Base-by-base conservation (phyloP, 1,139 yeast species). In the Geotrichum cucujoidarum region DNA sequence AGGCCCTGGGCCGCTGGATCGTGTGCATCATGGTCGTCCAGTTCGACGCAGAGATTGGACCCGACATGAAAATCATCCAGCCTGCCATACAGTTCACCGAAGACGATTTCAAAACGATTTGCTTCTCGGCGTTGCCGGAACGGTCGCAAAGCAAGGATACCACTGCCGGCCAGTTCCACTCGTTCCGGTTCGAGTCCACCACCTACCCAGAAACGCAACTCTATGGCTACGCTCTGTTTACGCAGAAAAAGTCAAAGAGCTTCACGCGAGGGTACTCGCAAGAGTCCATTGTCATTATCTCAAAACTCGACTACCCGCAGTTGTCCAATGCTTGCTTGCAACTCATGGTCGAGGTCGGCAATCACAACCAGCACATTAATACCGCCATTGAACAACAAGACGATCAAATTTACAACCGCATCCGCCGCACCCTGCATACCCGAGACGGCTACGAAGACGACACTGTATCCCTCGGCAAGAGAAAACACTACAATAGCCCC, bases 21-120 rank as follows among this genome's bases (percentile, higher is more conserved):
- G 43, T 53, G 17, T 61, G 66, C 45, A 56, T 63, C 45, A 50
- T 64, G 41, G 60, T 64, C 42, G 61, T 65, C n/a, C 66, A 65
- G 45, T 64, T 65, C 50, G 67, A 65, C 46, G 62, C 61, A 8
- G 63, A 65, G 43, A 54, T 65, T 11, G 69, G 69, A 1, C 69
- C 69, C 0, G 67, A 62, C 48, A 55, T 63, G 44, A 63, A 63
- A 47, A 50, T 63, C 21, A 61, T 63, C 33, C 59, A 64, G 14
- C 66, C 66, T 1, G 47, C 57, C 11, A 35, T 48, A n/a, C 41
- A 43, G 30, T 48, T 48, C 47, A 49, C 56, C 27, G 66, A 63
- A 41, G 60, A 55, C 17, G 66, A 63, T 43, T 58, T 62, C 36
- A 52, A 55, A 14, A 53, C 57, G 20, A 60, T 63, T 32, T 62